These are phyloP conservation scores for Kluyveromyces siamensis DNA, from an alignment of 805 yeast genomes.

Conservation along the genomic window DNA sequence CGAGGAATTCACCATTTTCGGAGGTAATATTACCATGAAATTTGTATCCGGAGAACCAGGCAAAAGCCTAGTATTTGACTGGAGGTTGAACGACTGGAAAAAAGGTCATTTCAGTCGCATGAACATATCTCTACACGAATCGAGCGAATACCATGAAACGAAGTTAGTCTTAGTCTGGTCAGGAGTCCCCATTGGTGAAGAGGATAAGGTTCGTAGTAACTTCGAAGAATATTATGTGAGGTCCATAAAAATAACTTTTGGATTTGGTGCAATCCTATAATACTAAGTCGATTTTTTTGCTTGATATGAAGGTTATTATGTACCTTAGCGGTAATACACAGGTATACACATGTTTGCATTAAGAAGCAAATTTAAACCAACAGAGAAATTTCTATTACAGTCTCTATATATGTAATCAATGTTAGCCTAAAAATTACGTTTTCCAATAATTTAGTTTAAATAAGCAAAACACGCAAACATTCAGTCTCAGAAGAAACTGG, in stretches of 20 bases:
- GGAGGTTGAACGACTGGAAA: conserved; percentile 91
- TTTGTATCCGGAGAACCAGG: conserved; percentile 50
- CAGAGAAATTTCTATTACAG: background rate
- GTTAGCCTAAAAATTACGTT: background rate
- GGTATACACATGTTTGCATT: too few species aligned
- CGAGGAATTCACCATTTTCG: conserved; percentile 62
- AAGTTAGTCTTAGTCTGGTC: conserved; percentile 66
- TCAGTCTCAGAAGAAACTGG: too few species aligned
- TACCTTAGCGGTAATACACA: too few species aligned
- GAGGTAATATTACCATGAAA: conserved; percentile 77
- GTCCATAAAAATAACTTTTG: conserved; percentile 85
- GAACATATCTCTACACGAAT: conserved; percentile 47
- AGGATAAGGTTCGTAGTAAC: conserved; percentile 74
- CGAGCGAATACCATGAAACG: conserved; percentile 78
- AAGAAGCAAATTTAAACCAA: background rate
- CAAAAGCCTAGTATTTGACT: conserved; percentile 55
- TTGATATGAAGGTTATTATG: background rate
- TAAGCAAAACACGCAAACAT: too few species aligned
- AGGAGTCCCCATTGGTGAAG: conserved; percentile 94
- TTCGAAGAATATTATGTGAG: conserved; percentile 85
- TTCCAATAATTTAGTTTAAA: background rate
- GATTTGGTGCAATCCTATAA: conserved; percentile 84
- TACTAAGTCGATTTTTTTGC: background rate
- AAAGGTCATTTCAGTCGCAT: conserved; percentile 70
- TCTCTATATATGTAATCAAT: background rate